Percentiles rank a stretch among this genome's conserved stretches.
Evolutionary conservation across 2,329 filamentous ascomycete genomes (phyloP).

Genomic region (Sporothrix variecibatus): DNA sequence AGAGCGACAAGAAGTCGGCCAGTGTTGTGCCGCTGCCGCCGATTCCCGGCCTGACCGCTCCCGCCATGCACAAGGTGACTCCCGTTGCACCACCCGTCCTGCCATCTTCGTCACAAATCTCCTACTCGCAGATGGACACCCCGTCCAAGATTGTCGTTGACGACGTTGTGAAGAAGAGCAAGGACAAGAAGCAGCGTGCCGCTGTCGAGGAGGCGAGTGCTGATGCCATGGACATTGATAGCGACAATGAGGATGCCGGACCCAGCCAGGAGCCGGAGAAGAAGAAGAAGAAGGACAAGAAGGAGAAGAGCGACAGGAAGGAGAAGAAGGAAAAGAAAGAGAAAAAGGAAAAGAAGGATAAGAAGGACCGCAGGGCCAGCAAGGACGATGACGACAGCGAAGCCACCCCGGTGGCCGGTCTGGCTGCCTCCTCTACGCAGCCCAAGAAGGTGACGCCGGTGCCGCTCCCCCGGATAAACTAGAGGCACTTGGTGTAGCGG

Average conservation of each 20-base stretch:
- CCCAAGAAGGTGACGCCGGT: conserved; percentile 31
- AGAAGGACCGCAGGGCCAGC: conserved; percentile 25
- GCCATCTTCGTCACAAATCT: conserved; percentile 24
- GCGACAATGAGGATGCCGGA: neutral
- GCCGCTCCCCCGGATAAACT: conserved; percentile 27
- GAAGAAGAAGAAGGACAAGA: conserved; percentile 15
- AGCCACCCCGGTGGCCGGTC: neutral
- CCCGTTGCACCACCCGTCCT: conserved; percentile 33
- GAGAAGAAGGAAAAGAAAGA: conserved; percentile 20
- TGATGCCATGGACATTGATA: neutral
- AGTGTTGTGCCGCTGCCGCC: conserved; percentile 22
- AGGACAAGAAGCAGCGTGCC: conserved; percentile 26
- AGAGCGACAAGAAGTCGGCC: conserved; percentile 18
- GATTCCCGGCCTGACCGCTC: neutral
- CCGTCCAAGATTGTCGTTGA: conserved; percentile 26
- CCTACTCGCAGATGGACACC: conserved; percentile 27
- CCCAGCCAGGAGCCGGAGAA: conserved; percentile 13
- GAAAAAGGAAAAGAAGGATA: conserved; percentile 28
- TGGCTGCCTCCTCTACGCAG: neutral
- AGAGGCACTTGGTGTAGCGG: neutral
- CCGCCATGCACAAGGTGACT: conserved; percentile 32
- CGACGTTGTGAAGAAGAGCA: conserved; percentile 20
- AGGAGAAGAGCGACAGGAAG: conserved; percentile 20
- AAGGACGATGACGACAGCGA: neutral
- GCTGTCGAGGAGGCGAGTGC: neutral